Evolutionary conservation across 129 eudicot species (phyloP).

Genomic region (Dittrichia graveolens): DNA sequence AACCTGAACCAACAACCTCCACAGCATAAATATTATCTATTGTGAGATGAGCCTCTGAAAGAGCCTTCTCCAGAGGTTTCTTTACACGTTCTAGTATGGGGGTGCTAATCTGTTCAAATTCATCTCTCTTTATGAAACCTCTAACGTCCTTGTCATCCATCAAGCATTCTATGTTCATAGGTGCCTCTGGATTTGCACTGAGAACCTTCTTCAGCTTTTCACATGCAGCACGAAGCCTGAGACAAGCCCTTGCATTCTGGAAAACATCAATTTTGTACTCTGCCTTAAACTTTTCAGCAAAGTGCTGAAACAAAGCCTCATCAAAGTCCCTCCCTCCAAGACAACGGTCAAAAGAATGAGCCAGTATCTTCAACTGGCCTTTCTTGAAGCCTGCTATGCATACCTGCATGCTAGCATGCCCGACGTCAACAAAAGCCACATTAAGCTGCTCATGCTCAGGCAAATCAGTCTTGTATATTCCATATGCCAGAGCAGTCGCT

Average conservation of each 20-base stretch:
- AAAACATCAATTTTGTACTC: slow-evolving; percentile 83
- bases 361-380: slow-evolving; percentile 75
- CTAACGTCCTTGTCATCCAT: slow-evolving; percentile 96
- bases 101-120: slow-evolving; percentile 76
- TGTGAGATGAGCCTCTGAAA: slow-evolving; percentile 71
- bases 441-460: slow-evolving; percentile 85
- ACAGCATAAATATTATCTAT: slow-evolving; percentile 71
- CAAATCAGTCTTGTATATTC: slow-evolving; percentile 85
- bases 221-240: slow-evolving; percentile 84
- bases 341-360: slow-evolving; percentile 81
- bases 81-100: slow-evolving; percentile 89
- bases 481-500: slow-evolving; percentile 92
- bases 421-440: slow-evolving; percentile 88
- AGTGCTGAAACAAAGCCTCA: slow-evolving; percentile 76
- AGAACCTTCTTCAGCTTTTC: slow-evolving; percentile 89
- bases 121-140: slow-evolving; percentile 84
- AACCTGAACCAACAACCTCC: slow-evolving; percentile 96
- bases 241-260: slow-evolving; percentile 86
- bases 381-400: slow-evolving; percentile 94
- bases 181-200: slow-evolving; percentile 92
- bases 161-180: slow-evolving; percentile 88
- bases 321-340: slow-evolving; percentile 94
- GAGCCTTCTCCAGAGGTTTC: slow-evolving; percentile 90
- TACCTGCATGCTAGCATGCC: slow-evolving; percentile 97
- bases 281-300: slow-evolving; percentile 75